Conservation (phyloP, 2,329 filamentous ascomycete genomes). For the Colletotrichum limetticola region DNA sequence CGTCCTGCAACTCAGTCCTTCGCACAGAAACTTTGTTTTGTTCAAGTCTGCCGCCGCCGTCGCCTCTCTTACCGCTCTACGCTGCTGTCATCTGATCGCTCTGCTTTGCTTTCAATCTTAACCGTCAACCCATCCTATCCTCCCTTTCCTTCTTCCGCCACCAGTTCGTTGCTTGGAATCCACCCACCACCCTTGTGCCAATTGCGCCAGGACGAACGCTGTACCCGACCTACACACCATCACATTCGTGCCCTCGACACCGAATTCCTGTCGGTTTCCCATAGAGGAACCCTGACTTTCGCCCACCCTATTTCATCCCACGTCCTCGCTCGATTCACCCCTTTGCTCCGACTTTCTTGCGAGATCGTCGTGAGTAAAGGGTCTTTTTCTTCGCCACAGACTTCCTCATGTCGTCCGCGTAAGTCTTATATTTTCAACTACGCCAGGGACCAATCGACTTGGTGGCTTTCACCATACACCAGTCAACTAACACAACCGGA, state of each 20-base stretch:
- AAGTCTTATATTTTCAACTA: slow-evolving; percentile 39
- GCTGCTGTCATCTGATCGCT: slow-evolving; percentile 25
- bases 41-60: background rate
- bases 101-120: background rate
- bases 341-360: slow-evolving; percentile 58
- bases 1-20: slow-evolving; percentile 18
- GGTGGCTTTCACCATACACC: slow-evolving; percentile 35
- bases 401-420: slow-evolving; percentile 53
- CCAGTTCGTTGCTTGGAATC: slow-evolving; percentile 16
- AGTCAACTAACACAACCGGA: slow-evolving; percentile 36
- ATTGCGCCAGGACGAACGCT: slow-evolving; percentile 28
- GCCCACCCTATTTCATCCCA: slow-evolving; percentile 19
- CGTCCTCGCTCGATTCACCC: slow-evolving; percentile 39
- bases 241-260: slow-evolving; percentile 7
- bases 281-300: slow-evolving; percentile 18
- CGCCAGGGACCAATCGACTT: slow-evolving; percentile 32
- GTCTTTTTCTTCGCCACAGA: slow-evolving; percentile 45
- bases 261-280: slow-evolving; percentile 9
- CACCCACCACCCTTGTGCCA: background rate
- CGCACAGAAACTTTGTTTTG: slow-evolving; percentile 12
- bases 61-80: slow-evolving; percentile 19
- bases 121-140: slow-evolving; percentile 6
- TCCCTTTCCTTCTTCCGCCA: slow-evolving; percentile 3
- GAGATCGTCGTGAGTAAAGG: slow-evolving; percentile 60
- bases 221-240: slow-evolving; percentile 2